A percentile compares a stretch with the other conserved stretches of the same genome.
Conservation (phyloP, 345 rosid genomes). For the Melastoma malabathricum region DNA sequence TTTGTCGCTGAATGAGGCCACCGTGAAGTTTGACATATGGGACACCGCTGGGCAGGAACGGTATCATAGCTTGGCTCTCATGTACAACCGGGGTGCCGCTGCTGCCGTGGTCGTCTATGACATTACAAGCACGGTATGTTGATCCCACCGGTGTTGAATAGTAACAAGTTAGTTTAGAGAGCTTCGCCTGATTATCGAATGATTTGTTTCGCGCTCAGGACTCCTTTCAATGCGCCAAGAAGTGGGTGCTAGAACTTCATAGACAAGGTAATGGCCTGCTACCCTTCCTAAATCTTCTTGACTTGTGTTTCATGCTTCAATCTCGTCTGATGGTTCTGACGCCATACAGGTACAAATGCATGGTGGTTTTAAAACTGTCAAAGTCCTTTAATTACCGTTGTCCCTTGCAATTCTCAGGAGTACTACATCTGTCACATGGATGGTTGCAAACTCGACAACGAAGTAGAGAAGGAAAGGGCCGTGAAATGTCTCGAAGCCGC, state of each 20-base stretch:
- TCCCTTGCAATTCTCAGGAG: constrained; percentile 11
- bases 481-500: constrained; percentile 52
- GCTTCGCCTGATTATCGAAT: too few relatives aligned
- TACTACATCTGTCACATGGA: constrained; percentile 25
- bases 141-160: too few relatives aligned
- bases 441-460: constrained; percentile 18
- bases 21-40: too few relatives aligned
- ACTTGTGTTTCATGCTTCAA: constrained; percentile 55
- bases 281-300: neutral
- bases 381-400: neutral
- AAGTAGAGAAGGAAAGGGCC: constrained; percentile 25
- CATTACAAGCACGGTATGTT: too few relatives aligned
- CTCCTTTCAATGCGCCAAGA: constrained; percentile 48
- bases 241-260: constrained; percentile 58
- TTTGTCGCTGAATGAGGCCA: too few relatives aligned
- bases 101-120: too few relatives aligned
- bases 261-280: constrained; percentile 38
- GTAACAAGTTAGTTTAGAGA: too few relatives aligned
- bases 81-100: too few relatives aligned
- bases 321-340: constrained; percentile 25
- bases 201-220: constrained; percentile 20
- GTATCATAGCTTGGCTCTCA: too few relatives aligned
- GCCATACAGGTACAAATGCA: constrained; percentile 52
- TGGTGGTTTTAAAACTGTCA: neutral
- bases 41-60: too few relatives aligned